Conservation (phyloP, 768 basidiomycete species). For the Astraeus odoratus region DNA sequence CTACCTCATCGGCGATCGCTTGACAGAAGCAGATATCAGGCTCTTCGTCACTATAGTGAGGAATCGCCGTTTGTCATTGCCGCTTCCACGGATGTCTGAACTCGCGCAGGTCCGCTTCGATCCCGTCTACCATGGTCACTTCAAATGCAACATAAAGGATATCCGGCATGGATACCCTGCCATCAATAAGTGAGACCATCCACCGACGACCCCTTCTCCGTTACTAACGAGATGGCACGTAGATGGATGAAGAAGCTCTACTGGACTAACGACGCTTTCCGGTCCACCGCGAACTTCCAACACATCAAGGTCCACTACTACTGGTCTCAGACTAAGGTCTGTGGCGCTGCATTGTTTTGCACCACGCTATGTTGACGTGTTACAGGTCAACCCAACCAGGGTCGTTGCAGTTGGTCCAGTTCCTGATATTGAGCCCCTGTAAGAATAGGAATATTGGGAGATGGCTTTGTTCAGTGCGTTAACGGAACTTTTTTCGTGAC, state of each 20-base stretch:
- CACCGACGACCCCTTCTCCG: background rate
- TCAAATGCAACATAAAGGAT: conserved; percentile 87
- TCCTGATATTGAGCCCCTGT: conserved; percentile 61
- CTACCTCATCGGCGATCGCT: conserved; percentile 72
- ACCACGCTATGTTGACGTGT: background rate
- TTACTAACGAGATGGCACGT: background rate
- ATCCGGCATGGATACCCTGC: conserved; percentile 86
- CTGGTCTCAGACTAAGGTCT: conserved; percentile 26
- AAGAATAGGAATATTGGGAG: conserved; percentile 1
- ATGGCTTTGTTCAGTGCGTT: background rate
- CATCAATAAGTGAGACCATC: conserved; percentile 44
- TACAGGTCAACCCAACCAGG: conserved; percentile 70
- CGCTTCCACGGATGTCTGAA: background rate
- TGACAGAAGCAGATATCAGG: conserved; percentile 83
- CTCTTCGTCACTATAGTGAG: conserved; percentile 91
- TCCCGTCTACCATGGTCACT: conserved; percentile 83
- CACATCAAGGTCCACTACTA: conserved; percentile 52
- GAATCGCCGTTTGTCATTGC: background rate
- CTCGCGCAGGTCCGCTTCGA: conserved; percentile 71
- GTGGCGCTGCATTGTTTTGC: background rate
- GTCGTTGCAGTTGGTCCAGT: conserved; percentile 73
- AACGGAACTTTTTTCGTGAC: background rate
- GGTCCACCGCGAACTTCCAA: conserved; percentile 78
- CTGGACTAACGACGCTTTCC: conserved; percentile 88
- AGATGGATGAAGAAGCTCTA: conserved; percentile 86